Base-by-base conservation (phyloP, 176 grass and related monocot species). In the Metroxylon sagu region DNA sequence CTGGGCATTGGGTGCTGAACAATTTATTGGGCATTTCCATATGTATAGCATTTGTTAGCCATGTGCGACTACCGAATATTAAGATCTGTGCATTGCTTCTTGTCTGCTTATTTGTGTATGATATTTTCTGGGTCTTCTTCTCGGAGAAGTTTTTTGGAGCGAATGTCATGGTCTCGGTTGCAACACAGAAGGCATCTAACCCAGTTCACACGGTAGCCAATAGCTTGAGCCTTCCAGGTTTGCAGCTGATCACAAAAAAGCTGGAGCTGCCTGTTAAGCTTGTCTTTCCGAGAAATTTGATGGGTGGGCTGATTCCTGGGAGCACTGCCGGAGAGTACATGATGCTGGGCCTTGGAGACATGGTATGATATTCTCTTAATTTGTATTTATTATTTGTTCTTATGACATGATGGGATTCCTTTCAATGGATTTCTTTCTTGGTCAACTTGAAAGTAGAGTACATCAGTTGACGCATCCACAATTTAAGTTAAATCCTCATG, bases 91-190 rank as follows among this genome's bases (percentile, higher is more conserved):
- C 84, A 0, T 56, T 92, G 66, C 84, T 98, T 63, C 84, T 98
- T 1, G 78, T 81, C 0, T 98, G 93, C 69, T 74, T 98, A 62
- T 98, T 98, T 61, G 66, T 92, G 26, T 98, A 98, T 4, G 87
- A 98, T 67, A 85, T 98, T 62, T 98, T 98, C 64, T 92, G 93
- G 93, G 93, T 92, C 26, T 98, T 98, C 76, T 98, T 98, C 76
- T 98, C 93, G 0, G 93, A 98, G 73, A 88, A 67, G 55, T 89
- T 98, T 29, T 98, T 98, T 16, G 93, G 87, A 69, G 87, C 93
- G 61, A 98, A 98, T 81, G 93, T 98, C 54, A 98, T 98, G 93
- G 93, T 98, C 6, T 98, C 87, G 19, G 93, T 98, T 48, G 93
- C 93, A 69, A 98, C 93, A 16, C 93, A 98, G 69, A 98, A 98